phyloP scores from a whole-genome alignment of 2,329 filamentous ascomycete species.

The Cadophora luteo-olivacea region DNA sequence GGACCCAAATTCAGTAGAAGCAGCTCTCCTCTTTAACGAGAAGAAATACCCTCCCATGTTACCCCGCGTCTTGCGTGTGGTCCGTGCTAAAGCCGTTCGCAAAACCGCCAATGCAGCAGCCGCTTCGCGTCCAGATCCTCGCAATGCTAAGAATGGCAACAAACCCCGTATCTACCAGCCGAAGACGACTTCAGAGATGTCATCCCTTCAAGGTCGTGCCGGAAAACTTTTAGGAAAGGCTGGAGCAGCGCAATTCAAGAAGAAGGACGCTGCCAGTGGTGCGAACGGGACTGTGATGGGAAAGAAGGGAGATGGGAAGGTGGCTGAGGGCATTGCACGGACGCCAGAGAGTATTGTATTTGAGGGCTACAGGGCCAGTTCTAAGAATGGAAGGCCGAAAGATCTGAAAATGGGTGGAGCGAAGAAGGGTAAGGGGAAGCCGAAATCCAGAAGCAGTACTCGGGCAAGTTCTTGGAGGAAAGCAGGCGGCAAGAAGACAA shows the following conservation, averaged over 20 bases:
- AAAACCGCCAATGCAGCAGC: constrained; percentile 44
- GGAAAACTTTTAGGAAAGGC: constrained; percentile 76
- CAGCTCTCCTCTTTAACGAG: constrained; percentile 84
- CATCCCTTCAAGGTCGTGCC: constrained; percentile 75
- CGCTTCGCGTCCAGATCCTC: constrained; percentile 32
- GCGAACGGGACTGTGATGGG: constrained; percentile 40
- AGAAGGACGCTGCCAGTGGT: constrained; percentile 37
- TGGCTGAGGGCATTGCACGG: constrained; percentile 50
- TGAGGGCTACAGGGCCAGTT: constrained; percentile 77
- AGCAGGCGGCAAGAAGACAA: constrained; percentile 46
- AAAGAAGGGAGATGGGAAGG: constrained; percentile 26
- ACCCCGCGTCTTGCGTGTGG: constrained; percentile 85
- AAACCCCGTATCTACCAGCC: constrained; percentile 61
- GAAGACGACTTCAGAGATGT: constrained; percentile 73
- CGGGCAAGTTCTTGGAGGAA: constrained; percentile 48
- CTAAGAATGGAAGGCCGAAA: constrained; percentile 68
- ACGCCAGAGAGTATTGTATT: constrained; percentile 78
- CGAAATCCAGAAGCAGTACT: constrained; percentile 45
- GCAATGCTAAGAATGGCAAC: constrained; percentile 47
- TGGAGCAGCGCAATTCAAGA: constrained; percentile 55
- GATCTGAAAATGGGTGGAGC: constrained; percentile 65
- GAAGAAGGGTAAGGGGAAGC: constrained; percentile 57
- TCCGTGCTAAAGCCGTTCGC: constrained; percentile 65
- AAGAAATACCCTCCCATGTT: constrained; percentile 95
- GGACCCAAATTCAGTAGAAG: constrained; percentile 87